Conservation (phyloP, 345 rosid species). For the Gossypium turneri region DNA sequence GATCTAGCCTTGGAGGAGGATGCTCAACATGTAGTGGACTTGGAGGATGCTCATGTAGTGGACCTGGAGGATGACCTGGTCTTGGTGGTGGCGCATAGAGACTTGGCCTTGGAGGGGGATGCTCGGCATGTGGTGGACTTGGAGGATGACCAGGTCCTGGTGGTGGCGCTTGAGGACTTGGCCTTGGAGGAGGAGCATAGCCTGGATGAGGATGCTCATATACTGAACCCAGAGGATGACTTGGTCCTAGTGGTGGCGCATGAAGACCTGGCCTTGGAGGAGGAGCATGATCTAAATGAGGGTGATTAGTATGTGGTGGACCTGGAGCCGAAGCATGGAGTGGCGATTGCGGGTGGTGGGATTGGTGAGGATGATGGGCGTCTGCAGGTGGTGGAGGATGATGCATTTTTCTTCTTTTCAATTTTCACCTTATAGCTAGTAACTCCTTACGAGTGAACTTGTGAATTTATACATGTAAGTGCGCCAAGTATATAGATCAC, state of each 20-base stretch:
- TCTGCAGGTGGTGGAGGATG: constrained; percentile 24
- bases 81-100: too few relatives aligned
- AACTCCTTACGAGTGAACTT: not conserved
- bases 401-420: constrained; percentile 16
- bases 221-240: not conserved
- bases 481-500: too few relatives aligned
- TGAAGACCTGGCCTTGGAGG: constrained; percentile 18
- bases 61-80: too few relatives aligned
- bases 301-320: too few relatives aligned
- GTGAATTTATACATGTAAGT: not conserved
- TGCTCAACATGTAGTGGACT: too few relatives aligned
- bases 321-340: constrained; percentile 1
- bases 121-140: too few relatives aligned
- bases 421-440: not conserved
- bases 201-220: too few relatives aligned
- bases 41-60: too few relatives aligned
- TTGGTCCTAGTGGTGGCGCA: constrained; percentile 16
- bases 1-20: constrained; percentile 14
- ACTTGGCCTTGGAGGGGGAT: too few relatives aligned
- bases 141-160: not conserved
- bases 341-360: constrained; percentile 5
- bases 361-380: constrained; percentile 17
- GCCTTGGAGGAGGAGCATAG: not conserved
- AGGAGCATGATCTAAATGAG: not conserved
- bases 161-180: too few relatives aligned